Conservation (phyloP, 495 filamentous ascomycete species). For the Peziza echinospora region DNA sequence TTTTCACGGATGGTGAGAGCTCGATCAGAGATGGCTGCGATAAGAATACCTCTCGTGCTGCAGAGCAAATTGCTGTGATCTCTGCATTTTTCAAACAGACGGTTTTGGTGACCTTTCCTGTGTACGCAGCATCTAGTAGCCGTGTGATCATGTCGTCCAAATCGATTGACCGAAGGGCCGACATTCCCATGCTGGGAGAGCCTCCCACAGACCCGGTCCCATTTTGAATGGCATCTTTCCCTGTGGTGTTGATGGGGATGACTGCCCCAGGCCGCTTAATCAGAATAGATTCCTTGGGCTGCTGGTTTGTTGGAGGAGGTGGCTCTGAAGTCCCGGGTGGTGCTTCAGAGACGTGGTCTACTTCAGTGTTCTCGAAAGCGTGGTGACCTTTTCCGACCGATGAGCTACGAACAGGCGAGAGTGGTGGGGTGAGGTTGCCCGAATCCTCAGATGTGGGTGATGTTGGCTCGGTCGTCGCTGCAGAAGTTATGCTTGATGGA, state of each 20-base stretch:
- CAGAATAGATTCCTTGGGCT: slow-evolving; percentile 57
- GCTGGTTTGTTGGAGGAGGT: slow-evolving; percentile 25
- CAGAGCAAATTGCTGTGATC: slow-evolving; percentile 75
- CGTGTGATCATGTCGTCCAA: slow-evolving; percentile 94
- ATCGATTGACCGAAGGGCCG: slow-evolving; percentile 73
- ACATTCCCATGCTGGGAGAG: slow-evolving; percentile 33
- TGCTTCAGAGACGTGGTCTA: slow-evolving; percentile 86
- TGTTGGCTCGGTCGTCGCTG: slow-evolving; percentile 12
- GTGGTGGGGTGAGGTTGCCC: slow-evolving; percentile 49
- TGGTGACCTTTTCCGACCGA: slow-evolving; percentile 56
- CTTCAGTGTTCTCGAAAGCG: slow-evolving; percentile 66
- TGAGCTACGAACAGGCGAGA: slow-evolving; percentile 66
- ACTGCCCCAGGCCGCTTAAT: slow-evolving; percentile 48
- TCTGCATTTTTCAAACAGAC: slow-evolving; percentile 95
- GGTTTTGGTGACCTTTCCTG: slow-evolving; percentile 89
- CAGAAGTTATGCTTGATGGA: slow-evolving; percentile 12
- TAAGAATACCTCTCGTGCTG: slow-evolving; percentile 69
- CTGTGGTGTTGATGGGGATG: slow-evolving; percentile 27
- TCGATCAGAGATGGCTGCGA: slow-evolving; percentile 83
- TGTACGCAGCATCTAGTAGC: slow-evolving; percentile 82
- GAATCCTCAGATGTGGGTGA: slow-evolving; percentile 20
- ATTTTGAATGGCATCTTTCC: slow-evolving; percentile 15
- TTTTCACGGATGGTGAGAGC: slow-evolving; percentile 90
- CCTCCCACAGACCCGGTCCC: slow-evolving; percentile 14
- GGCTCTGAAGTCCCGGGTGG: slow-evolving; percentile 46